Percentiles rank a stretch among this genome's conserved stretches.
phyloP scores from a whole-genome alignment of 2,329 filamentous ascomycete genomes.

The Fusarium annulatum region DNA sequence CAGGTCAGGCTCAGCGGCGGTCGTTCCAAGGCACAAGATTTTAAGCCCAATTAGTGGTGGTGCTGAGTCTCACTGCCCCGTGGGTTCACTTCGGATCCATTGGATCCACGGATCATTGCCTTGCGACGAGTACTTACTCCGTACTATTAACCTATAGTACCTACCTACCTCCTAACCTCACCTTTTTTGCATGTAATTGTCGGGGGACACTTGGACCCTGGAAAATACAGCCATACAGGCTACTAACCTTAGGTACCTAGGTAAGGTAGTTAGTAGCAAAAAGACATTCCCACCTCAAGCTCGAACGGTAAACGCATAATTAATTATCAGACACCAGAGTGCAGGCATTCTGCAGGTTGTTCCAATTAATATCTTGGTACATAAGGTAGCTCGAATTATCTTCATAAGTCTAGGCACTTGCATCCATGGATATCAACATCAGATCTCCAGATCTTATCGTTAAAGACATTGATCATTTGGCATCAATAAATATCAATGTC shows the following conservation, averaged over 20 bases:
- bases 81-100: conserved; percentile 34
- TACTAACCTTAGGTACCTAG: too few species aligned
- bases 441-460: not conserved
- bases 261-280: not conserved
- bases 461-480: not conserved
- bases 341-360: not conserved
- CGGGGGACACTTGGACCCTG: conserved; percentile 18
- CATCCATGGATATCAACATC: not conserved
- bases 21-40: conserved; percentile 15
- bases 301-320: conserved; percentile 2
- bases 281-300: not conserved
- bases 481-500: not conserved
- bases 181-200: not conserved
- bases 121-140: not conserved
- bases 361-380: not conserved
- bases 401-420: not conserved
- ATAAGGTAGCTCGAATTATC: not conserved
- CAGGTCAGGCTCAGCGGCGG: not conserved
- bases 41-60: not conserved
- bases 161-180: not conserved
- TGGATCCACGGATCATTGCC: not conserved
- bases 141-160: too few species aligned
- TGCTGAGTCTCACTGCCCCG: conserved; percentile 1
- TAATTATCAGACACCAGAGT: conserved; percentile 5
- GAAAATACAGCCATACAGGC: not conserved